Percentiles rank a stretch among this genome's conserved stretches.
phyloP scores from a whole-genome alignment of 1,284 basidiomycete species.

The Bondarzewia mesenterica region DNA sequence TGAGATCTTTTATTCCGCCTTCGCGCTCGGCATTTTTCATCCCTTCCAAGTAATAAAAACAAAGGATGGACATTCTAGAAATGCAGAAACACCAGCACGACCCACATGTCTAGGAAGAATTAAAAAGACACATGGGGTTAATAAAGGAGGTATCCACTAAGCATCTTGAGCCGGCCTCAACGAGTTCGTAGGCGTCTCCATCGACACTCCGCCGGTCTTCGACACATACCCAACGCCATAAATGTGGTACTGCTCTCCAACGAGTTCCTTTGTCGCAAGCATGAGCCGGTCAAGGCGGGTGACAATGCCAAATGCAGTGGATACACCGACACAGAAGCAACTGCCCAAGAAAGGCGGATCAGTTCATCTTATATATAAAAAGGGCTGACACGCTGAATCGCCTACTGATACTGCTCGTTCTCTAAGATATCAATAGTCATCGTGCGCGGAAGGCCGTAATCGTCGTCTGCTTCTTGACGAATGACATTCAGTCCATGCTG shows the following conservation, averaged over 20 bases:
- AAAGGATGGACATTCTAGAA: too few relatives aligned
- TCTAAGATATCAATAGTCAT: conserved; percentile 58
- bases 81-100: too few relatives aligned
- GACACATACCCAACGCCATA: conserved; percentile 46
- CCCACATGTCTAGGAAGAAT: too few relatives aligned
- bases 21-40: too few relatives aligned
- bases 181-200: conserved; percentile 16
- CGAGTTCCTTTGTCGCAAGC: conserved; percentile 71
- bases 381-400: conserved; percentile 6
- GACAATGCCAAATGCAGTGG: conserved; percentile 60
- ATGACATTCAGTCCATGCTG: conserved; percentile 57
- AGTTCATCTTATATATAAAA: too few relatives aligned
- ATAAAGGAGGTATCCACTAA: too few relatives aligned
- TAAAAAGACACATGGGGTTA: too few relatives aligned
- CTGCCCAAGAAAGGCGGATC: conserved; percentile 24
- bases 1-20: too few relatives aligned
- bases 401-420: conserved; percentile 65
- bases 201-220: conserved; percentile 12
- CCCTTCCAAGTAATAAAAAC: too few relatives aligned
- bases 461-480: conserved; percentile 57
- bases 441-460: conserved; percentile 57
- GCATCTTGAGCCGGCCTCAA: conserved; percentile 11
- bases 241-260: conserved; percentile 76
- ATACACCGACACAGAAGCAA: conserved; percentile 69
- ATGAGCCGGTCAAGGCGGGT: conserved; percentile 64